Evolutionary conservation across 441 rosid genomes (phyloP).

Genomic region (Manihot esculenta): DNA sequence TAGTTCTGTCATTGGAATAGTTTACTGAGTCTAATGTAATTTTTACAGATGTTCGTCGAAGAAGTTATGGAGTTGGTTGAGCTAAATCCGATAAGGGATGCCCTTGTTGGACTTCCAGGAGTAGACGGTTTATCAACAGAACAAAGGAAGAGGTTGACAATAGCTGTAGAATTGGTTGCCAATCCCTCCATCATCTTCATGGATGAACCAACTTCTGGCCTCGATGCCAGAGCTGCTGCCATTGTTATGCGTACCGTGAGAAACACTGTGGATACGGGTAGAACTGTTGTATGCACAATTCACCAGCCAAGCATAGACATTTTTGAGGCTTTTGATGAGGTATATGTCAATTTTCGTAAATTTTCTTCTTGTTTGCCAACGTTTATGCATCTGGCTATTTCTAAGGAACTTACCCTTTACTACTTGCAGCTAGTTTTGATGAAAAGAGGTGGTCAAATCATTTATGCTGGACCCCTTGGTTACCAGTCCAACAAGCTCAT

Average conservation of each 20-base stretch:
- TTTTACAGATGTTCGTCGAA: constrained; percentile 67
- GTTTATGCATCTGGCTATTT: not conserved
- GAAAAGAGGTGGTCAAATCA: constrained; percentile 92
- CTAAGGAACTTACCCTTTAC: not conserved
- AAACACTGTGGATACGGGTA: constrained; percentile 82
- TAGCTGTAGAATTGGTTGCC: constrained; percentile 89
- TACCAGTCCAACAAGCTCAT: constrained; percentile 68
- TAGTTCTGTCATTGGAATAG: not conserved
- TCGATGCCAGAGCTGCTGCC: constrained; percentile 93
- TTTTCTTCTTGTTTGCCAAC: not conserved
- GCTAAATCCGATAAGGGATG: constrained; percentile 56
- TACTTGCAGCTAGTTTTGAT: constrained; percentile 65
- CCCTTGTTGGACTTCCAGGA: constrained; percentile 86
- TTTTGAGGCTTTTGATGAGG: constrained; percentile 94
- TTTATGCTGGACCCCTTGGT: constrained; percentile 78
- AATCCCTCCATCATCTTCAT: constrained; percentile 89
- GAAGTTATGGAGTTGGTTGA: constrained; percentile 88
- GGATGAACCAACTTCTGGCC: constrained; percentile 96
- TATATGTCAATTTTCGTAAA: constrained; percentile 14
- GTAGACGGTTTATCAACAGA: constrained; percentile 77
- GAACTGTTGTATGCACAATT: constrained; percentile 93
- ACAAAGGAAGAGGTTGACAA: constrained; percentile 82
- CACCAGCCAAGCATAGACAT: constrained; percentile 96
- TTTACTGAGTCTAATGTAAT: constrained; percentile 4
- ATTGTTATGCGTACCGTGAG: constrained; percentile 89